These are phyloP conservation scores for Crithidia bombi DNA, from an alignment of 208 protist species.

Conservation along the genomic window DNA sequence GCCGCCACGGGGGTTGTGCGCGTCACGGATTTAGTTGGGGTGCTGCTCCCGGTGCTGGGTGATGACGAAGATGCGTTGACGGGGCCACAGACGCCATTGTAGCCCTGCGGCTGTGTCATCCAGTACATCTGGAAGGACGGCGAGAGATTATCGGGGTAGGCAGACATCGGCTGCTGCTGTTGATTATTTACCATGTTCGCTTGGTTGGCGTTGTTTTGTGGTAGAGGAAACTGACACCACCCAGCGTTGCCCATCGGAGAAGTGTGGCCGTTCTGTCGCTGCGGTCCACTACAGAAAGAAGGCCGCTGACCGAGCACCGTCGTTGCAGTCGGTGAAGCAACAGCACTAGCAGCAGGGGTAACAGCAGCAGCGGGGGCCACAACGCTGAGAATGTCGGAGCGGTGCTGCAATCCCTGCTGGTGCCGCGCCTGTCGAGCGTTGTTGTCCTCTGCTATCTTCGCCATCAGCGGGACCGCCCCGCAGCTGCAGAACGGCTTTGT, in stretches of 20 bases:
- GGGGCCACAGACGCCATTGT: neutral
- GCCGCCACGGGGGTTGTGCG: neutral
- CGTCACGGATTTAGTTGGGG: neutral
- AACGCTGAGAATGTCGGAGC: neutral
- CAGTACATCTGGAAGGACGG: neutral
- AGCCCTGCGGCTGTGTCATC: neutral
- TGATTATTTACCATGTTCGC: neutral
- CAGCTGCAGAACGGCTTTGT: conserved; percentile 44
- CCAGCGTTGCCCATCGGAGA: neutral
- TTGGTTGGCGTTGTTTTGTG: neutral
- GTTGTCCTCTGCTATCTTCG: conserved; percentile 57
- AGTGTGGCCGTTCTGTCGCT: neutral
- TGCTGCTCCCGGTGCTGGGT: neutral
- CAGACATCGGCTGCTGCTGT: neutral
- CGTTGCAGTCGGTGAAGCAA: neutral
- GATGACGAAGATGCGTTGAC: neutral
- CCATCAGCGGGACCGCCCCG: conserved; percentile 50
- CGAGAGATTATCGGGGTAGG: neutral
- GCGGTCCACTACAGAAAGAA: neutral
- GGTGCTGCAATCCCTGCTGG: conserved; percentile 9
- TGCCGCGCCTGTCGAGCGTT: conserved; percentile 39
- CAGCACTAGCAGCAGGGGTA: neutral
- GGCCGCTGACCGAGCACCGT: neutral
- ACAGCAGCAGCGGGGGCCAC: neutral
- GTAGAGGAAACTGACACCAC: neutral